Base-by-base conservation (phyloP, 768 basidiomycete species). In the Steccherinum ochraceum region DNA sequence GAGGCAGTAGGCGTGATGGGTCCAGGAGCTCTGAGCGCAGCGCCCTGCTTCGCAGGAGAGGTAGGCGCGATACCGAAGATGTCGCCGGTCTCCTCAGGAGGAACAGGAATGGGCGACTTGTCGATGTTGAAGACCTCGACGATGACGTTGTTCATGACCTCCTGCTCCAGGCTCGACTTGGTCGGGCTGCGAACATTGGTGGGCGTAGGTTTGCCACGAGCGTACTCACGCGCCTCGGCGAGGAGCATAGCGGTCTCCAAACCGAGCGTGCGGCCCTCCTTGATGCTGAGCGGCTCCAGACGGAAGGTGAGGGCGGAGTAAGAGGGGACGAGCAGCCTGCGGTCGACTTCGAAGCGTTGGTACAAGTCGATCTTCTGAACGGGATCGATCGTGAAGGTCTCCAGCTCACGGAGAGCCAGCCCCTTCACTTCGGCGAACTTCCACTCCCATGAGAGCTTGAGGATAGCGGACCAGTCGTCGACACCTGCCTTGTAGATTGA, bases 351-450 rank as follows among this genome's bases (percentile, higher is more conserved):
- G 61, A 76, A 76, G 13, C 62, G 59, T 42, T 83, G 81, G 55
- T 86, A 87, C 0, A 78, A 62, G 3, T 70, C 63, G 45, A 87
- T 78, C 24, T 80, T 79, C 2, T 79, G 72, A 0, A 84, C 70
- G 1, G 75, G 71, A 0, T 67, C 63, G 35, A 84, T 69, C 0
- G 63, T 21, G 5, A 76, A 64, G 57, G 71, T 40, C 46, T 67
- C 76, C 0, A 86, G 69, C 48, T 85, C 78, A 0, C 79, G 75
- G 0, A 83, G 65, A 0, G 82, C 81, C 1, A 71, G 79, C 45
- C 52, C 58, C 30, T 68, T 74, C 5, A 84, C 73, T 41, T 79
- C 73, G 0, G 54, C 55, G 52, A 87, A 86, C 0, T 56, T 39
- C 84, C 83, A 89, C 3, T 67, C 59, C 16, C 77, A 67, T 0